Evolutionary conservation across 306 rosid genomes (phyloP), one percentile per base, ranked within the genome.

Genomic region (Cucumis hystrix): DNA sequence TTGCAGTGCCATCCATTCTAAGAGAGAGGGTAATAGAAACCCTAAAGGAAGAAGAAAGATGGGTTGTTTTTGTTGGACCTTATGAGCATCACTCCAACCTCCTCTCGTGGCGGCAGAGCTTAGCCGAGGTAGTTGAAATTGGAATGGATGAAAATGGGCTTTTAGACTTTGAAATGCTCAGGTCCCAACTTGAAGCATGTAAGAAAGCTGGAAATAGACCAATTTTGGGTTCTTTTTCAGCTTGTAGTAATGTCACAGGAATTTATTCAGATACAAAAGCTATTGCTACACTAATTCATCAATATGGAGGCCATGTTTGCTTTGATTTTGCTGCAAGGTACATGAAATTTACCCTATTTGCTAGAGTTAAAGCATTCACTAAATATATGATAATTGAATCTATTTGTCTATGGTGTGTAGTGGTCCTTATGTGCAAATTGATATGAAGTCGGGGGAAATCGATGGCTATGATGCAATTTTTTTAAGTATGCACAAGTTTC

Each of bases 251-350:
- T 82, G 97, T 93, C 41, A 90, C 93, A 0, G 98, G 98, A 76
- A 86, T 91, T 23, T 85, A 59, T 84, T 74, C 96, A 0, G 88
- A 93, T 28, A 91, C 97, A 0, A 49, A 86, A 39, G 87, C 86
- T 18, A 87, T 93, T 77, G 91, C 98, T 59, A 74, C 17, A 54
- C 97, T 91, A 79, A 83, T 93, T 79, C 98, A 91, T 33, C 85
- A 78, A 1, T 88, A 87, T 68, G 87, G 88, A 1, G 98, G 83
- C 2, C 87, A 85, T 73, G 94, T 81, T 8, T 91, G 91, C 87
- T 93, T 93, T 63, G 98, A 93, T 84, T 93, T 88, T 2, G 98
- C 97, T 7, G 96, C 97, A 49, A 83, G 98, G 98, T 88, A 79
- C 10, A 6, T 66, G 30, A 47, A 52, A 39, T 57, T 81, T 56